Percentiles rank a stretch among this genome's conserved stretches.
Evolutionary conservation across 805 yeast species (phyloP).

Genomic region (Ogataea polymorpha): DNA sequence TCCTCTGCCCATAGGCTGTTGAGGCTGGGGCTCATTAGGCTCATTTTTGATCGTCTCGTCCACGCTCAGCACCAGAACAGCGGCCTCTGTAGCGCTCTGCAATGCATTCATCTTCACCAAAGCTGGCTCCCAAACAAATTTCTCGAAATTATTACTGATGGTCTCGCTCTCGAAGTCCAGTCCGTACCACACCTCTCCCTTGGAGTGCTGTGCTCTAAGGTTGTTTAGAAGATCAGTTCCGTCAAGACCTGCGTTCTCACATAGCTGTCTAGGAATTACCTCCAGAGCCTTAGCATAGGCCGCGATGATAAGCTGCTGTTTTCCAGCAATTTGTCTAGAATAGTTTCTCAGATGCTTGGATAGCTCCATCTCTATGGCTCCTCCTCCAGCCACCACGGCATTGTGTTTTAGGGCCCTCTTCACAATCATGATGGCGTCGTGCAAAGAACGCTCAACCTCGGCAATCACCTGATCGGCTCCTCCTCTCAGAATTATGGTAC

Average conservation of each 20-base stretch:
- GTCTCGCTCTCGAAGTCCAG: conserved; percentile 83
- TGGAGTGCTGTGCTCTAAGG: conserved; percentile 89
- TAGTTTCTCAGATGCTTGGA: conserved; percentile 84
- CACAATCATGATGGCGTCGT: conserved; percentile 98
- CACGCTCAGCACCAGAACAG: conserved; percentile 86
- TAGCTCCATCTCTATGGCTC: conserved; percentile 97
- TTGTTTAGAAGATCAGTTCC: conserved; percentile 91
- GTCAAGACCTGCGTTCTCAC: conserved; percentile 99
- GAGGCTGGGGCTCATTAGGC: conserved; percentile 48
- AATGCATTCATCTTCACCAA: conserved; percentile 92
- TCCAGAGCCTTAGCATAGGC: conserved; percentile 95
- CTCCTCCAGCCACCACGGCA: conserved; percentile 95
- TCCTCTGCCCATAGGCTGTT: conserved; percentile 23
- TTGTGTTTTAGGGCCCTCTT: conserved; percentile 89
- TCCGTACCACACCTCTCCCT: conserved; percentile 90
- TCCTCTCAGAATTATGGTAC: conserved; percentile 91
- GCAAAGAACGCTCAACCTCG: conserved; percentile 95
- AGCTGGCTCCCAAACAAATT: conserved; percentile 97
- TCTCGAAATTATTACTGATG: conserved; percentile 78
- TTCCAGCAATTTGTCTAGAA: conserved; percentile 87
- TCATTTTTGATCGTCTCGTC: conserved; percentile 88
- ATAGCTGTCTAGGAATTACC: conserved; percentile 93
- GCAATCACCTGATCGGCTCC: conserved; percentile 99
- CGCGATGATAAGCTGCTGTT: conserved; percentile 87
- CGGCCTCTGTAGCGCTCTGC: conserved; percentile 95